phyloP scores from a whole-genome alignment of 345 rosid genomes.

The Lepidium africanum region DNA sequence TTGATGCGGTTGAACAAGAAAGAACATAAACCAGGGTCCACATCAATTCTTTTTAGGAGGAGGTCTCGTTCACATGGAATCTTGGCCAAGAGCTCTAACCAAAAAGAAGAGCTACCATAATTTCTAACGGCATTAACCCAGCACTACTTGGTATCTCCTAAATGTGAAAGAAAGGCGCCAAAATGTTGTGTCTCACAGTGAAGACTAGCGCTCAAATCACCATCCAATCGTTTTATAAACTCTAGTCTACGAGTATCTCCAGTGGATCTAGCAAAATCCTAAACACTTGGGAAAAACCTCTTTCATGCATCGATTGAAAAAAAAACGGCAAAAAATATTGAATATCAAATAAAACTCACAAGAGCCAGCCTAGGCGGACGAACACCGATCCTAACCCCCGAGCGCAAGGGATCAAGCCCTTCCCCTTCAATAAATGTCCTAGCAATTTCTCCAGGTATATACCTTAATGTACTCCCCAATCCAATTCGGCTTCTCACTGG shows the following conservation, averaged over 20 bases:
- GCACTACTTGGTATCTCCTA: not conserved
- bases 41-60: not conserved
- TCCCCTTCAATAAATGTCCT: constrained; percentile 31
- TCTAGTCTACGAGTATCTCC: not conserved
- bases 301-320: not conserved
- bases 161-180: not conserved
- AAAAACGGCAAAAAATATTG: not conserved
- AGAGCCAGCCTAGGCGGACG: constrained; percentile 80
- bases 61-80: not conserved
- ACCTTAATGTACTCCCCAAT: constrained; percentile 61
- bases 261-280: constrained; percentile 14
- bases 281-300: not conserved
- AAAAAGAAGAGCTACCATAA: not conserved
- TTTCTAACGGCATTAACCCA: not conserved
- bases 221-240: no score
- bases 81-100: not conserved
- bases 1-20: not conserved
- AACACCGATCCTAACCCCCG: constrained; percentile 51
- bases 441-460: constrained; percentile 35
- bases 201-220: constrained; percentile 6
- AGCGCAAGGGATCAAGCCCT: constrained; percentile 52
- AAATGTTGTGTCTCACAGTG: not conserved
- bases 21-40: constrained; percentile 14
- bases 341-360: constrained; percentile 38
- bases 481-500: constrained; percentile 36